Conservation (phyloP, 2,329 filamentous ascomycete species). For the Eurotiales sp. region DNA sequence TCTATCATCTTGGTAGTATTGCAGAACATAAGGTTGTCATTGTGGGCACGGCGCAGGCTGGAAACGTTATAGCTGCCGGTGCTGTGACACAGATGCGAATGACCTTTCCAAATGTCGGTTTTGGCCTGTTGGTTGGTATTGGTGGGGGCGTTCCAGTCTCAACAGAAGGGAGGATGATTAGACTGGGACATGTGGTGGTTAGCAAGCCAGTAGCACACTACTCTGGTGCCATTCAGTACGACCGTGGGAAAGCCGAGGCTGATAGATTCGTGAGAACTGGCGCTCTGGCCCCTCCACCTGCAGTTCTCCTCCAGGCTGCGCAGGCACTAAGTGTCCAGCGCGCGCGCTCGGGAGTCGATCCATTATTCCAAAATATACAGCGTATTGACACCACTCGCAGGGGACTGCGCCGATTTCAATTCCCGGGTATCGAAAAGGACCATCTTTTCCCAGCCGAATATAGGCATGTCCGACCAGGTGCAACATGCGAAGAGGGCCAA, state of each 20-base stretch:
- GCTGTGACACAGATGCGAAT: slow-evolving; percentile 17
- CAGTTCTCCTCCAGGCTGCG: slow-evolving; percentile 17
- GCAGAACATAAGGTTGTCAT: slow-evolving; percentile 22
- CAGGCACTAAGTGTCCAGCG: slow-evolving; percentile 12
- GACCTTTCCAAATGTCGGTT: slow-evolving; percentile 19
- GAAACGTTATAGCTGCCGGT: slow-evolving; percentile 12
- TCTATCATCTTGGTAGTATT: slow-evolving; percentile 20
- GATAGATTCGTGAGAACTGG: slow-evolving; percentile 16
- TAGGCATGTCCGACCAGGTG: slow-evolving; percentile 10
- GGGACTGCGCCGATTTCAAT: slow-evolving; percentile 8
- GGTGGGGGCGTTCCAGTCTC: slow-evolving; percentile 18
- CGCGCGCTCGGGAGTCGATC: slow-evolving; percentile 5
- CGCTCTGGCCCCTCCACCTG: slow-evolving; percentile 15
- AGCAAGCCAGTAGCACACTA: slow-evolving; percentile 15
- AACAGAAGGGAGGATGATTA: slow-evolving; percentile 15
- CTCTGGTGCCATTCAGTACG: slow-evolving; percentile 18
- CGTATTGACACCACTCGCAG: slow-evolving; percentile 3
- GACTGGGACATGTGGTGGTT: slow-evolving; percentile 22
- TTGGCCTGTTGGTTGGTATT: slow-evolving; percentile 22
- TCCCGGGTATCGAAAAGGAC: slow-evolving; percentile 14
- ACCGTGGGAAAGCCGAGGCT: slow-evolving; percentile 15
- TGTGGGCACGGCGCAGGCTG: slow-evolving; percentile 14
- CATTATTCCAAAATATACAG: slow-evolving; percentile 6
- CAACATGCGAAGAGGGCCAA: slow-evolving; percentile 9
- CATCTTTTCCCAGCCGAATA: slow-evolving; percentile 15